These are phyloP conservation scores for Blumeriella jaapii DNA, from an alignment of 2,329 filamentous ascomycete species.

Conservation along the genomic window DNA sequence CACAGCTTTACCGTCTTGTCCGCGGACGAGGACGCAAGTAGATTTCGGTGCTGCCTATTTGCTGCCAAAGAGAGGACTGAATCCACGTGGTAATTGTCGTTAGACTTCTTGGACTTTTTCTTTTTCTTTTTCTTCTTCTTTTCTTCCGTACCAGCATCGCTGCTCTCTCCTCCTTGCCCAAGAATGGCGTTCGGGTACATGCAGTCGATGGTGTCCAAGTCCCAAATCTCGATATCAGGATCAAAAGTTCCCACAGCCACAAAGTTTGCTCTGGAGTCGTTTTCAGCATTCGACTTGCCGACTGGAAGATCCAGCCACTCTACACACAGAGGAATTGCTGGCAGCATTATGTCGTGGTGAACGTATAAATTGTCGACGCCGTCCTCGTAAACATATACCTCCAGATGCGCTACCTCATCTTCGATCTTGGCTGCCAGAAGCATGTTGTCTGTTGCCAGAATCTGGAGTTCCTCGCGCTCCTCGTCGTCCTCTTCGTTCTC, in stretches of 20 bases:
- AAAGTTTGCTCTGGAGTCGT: slow-evolving; percentile 69
- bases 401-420: slow-evolving; percentile 90
- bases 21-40: slow-evolving; percentile 87
- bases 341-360: slow-evolving; percentile 98
- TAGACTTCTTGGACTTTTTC: slow-evolving; percentile 80
- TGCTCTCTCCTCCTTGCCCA: slow-evolving; percentile 51
- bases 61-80: slow-evolving; percentile 83
- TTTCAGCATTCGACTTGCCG: slow-evolving; percentile 50
- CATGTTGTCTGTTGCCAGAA: slow-evolving; percentile 85
- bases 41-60: slow-evolving; percentile 86
- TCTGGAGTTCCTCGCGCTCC: slow-evolving; percentile 86
- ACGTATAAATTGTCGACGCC: slow-evolving; percentile 93
- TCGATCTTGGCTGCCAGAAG: slow-evolving; percentile 88
- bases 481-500: slow-evolving; percentile 56
- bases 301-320: slow-evolving; percentile 96
- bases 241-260: slow-evolving; percentile 96
- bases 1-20: slow-evolving; percentile 97
- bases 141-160: slow-evolving; percentile 37
- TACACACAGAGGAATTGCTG: slow-evolving; percentile 85
- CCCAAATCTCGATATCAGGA: slow-evolving; percentile 97
- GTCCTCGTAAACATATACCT: slow-evolving; percentile 97
- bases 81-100: slow-evolving; percentile 88
- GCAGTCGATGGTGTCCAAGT: slow-evolving; percentile 88
- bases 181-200: slow-evolving; percentile 98
- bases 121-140: slow-evolving; percentile 75